A percentile compares a stretch with the other conserved stretches of the same genome.
Evolutionary conservation across 179 eudicot species (phyloP).

Genomic region (Spergularia azorica): DNA sequence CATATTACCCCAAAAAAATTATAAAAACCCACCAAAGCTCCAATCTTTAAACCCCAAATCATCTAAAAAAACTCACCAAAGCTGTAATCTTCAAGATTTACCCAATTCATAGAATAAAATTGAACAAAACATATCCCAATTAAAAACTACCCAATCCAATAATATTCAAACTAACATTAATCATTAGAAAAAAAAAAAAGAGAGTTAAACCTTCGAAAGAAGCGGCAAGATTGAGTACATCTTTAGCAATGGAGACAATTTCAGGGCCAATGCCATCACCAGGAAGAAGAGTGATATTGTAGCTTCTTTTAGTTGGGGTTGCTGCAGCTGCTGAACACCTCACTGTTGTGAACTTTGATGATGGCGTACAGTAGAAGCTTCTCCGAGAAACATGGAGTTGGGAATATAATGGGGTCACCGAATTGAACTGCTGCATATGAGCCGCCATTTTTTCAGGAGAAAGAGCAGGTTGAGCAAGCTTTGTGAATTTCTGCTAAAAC

Average conservation of each 20-base stretch:
- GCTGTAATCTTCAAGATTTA: too few relatives aligned
- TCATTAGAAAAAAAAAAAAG: neutral
- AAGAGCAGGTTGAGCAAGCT: too few relatives aligned
- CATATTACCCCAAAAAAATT: neutral
- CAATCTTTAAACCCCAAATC: neutral
- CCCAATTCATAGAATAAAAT: neutral
- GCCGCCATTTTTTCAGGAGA: neutral
- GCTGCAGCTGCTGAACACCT: constrained; percentile 52
- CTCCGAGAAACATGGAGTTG: constrained; percentile 1
- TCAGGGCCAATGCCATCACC: constrained; percentile 99
- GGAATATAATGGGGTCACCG: constrained; percentile 12
- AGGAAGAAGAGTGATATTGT: constrained; percentile 80
- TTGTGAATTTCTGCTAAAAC: too few relatives aligned
- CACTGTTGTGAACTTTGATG: constrained; percentile 24
- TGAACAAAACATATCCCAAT: neutral
- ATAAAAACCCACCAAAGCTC: constrained; percentile 7
- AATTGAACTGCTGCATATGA: neutral
- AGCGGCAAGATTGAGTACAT: constrained; percentile 66
- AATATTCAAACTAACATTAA: neutral
- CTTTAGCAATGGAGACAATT: constrained; percentile 77
- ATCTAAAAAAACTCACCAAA: neutral
- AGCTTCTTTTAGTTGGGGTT: constrained; percentile 39
- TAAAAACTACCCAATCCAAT: neutral
- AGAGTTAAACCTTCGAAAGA: constrained; percentile 56
- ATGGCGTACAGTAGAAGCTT: too few relatives aligned